These are phyloP conservation scores for Carpinus viminea DNA, from an alignment of 306 rosid genomes.

Conservation along the genomic window DNA sequence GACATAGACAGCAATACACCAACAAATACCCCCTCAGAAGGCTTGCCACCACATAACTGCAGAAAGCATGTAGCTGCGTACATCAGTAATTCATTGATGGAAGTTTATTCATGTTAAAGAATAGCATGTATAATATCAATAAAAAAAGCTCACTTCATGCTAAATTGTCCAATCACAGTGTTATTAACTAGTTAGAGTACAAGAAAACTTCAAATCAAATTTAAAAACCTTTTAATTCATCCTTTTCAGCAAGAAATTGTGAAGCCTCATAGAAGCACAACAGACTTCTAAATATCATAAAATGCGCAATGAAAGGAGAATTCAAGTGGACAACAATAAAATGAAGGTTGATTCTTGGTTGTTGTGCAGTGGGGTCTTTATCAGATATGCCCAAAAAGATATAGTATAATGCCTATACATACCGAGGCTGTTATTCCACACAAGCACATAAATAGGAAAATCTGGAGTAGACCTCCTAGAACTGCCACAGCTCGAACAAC, in stretches of 20 bases:
- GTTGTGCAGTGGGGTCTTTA: not conserved
- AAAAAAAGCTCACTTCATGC: slow-evolving; percentile 2
- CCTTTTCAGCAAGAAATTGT: slow-evolving; percentile 12
- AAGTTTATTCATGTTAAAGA: slow-evolving; percentile 14
- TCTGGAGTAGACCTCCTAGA: slow-evolving; percentile 94
- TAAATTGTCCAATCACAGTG: slow-evolving; percentile 12
- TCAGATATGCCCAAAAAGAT: not conserved
- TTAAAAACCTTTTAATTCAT: slow-evolving; percentile 6
- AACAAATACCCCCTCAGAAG: slow-evolving; percentile 90
- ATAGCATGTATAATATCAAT: not conserved
- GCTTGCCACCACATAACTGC: slow-evolving; percentile 94
- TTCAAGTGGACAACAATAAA: not conserved
- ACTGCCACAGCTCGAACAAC: slow-evolving; percentile 93
- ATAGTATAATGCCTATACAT: slow-evolving; percentile 39
- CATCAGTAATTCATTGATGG: slow-evolving; percentile 36
- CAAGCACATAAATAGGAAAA: slow-evolving; percentile 86
- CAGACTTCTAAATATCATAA: not conserved
- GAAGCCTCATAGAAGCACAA: not conserved
- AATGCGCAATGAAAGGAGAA: not conserved
- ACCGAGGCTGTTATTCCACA: slow-evolving; percentile 89
- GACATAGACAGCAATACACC: slow-evolving; percentile 95
- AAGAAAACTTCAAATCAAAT: slow-evolving; percentile 5
- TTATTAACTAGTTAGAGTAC: not conserved
- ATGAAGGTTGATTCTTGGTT: not conserved
- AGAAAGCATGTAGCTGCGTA: slow-evolving; percentile 41